Conservation (phyloP, 1,284 basidiomycete species). For the Phlebopus sp. region DNA sequence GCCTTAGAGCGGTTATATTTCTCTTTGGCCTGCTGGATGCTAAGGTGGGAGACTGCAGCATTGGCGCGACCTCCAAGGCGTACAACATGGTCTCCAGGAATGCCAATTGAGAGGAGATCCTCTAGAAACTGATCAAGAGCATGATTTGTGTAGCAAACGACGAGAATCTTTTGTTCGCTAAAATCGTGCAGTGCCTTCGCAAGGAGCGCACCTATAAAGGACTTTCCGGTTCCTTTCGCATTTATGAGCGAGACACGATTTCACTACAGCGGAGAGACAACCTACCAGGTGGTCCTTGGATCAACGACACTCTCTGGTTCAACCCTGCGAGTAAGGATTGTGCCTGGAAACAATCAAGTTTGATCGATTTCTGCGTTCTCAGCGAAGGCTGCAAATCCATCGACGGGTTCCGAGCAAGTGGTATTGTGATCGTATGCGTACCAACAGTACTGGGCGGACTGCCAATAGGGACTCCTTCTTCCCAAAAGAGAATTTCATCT, state of each 20-base stretch:
- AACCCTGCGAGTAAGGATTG: conserved; percentile 49
- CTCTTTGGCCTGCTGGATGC: conserved; percentile 32
- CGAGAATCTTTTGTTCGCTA: conserved; percentile 47
- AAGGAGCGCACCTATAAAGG: conserved; percentile 61
- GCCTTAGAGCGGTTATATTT: conserved; percentile 18
- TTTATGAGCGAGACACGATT: neutral
- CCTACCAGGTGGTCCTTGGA: conserved; percentile 67
- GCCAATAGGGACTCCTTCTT: conserved; percentile 24
- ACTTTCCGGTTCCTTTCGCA: conserved; percentile 60
- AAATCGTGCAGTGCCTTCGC: conserved; percentile 53
- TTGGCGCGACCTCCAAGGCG: conserved; percentile 57
- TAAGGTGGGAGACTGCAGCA: conserved; percentile 40
- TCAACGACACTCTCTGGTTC: conserved; percentile 52
- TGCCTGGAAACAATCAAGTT: conserved; percentile 51
- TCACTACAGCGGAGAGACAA: neutral
- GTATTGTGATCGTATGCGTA: conserved; percentile 29
- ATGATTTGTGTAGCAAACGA: conserved; percentile 68
- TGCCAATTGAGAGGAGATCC: conserved; percentile 55
- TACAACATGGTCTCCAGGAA: conserved; percentile 44
- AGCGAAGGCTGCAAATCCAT: conserved; percentile 44
- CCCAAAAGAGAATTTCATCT: conserved; percentile 53
- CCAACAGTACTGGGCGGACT: conserved; percentile 6
- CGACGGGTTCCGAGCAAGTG: conserved; percentile 33
- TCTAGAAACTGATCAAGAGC: conserved; percentile 64
- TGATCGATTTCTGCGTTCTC: conserved; percentile 35